Evolutionary conservation across 2,329 filamentous ascomycete genomes (phyloP).

Genomic region (Chaetomiaceae sp.): DNA sequence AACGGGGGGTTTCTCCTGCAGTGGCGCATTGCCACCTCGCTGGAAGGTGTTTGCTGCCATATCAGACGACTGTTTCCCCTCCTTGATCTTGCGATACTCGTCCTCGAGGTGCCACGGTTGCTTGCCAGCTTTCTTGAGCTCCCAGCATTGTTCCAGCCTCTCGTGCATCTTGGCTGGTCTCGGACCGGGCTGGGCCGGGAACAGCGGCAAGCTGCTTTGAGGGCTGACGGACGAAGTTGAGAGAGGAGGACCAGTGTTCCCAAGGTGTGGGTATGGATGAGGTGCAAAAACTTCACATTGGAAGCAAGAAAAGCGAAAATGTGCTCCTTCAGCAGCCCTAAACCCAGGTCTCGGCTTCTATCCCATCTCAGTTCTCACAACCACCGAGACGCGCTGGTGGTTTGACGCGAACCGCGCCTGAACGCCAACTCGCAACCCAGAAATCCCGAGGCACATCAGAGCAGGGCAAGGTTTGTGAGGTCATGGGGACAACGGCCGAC

Average conservation of each 20-base stretch:
- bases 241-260: not conserved
- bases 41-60: not conserved
- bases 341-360: not conserved
- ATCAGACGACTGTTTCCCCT: not conserved
- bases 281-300: not conserved
- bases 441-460: not conserved
- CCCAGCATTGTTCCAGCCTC: not conserved
- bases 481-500: not conserved
- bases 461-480: not conserved
- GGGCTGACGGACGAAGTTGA: too few species aligned
- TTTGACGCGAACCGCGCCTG: not conserved
- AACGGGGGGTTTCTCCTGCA: not conserved
- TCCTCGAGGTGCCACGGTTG: not conserved
- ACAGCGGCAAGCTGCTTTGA: not conserved
- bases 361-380: not conserved
- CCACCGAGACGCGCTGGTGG: not conserved
- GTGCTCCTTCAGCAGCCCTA: not conserved
- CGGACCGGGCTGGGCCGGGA: not conserved
- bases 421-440: not conserved
- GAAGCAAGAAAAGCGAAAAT: not conserved
- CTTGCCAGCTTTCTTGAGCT: conserved; percentile 1
- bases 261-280: not conserved
- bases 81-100: not conserved
- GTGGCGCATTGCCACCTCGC: not conserved
- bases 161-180: not conserved